Conservation (phyloP, 345 rosid species). For the Arabis alpina region DNA sequence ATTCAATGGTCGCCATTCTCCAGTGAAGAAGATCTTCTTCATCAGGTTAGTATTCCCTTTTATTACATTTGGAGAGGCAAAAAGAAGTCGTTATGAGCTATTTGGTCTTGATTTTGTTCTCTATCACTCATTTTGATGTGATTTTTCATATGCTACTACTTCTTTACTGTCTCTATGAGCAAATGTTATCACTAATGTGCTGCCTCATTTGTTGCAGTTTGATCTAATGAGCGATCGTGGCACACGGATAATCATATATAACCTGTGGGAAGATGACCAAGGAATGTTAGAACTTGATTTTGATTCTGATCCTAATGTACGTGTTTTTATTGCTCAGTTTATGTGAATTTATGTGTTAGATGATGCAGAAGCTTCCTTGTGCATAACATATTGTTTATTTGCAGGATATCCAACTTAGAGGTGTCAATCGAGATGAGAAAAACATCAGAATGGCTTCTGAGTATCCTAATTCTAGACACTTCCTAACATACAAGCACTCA, state of each 20-base stretch:
- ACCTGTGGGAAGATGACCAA: constrained; percentile 95
- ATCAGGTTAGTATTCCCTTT: constrained; percentile 58
- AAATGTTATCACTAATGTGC: constrained; percentile 10
- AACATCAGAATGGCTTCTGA: constrained; percentile 80
- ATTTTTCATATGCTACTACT: background rate
- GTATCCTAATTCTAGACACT: constrained; percentile 85
- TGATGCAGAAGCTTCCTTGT: background rate
- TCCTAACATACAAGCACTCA: constrained; percentile 83
- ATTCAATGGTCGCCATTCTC: constrained; percentile 86
- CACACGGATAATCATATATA: constrained; percentile 82
- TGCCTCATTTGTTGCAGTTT: constrained; percentile 56
- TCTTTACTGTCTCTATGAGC: background rate
- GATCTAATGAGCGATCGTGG: constrained; percentile 74
- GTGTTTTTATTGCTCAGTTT: constrained; percentile 32
- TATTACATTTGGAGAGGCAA: constrained; percentile 2
- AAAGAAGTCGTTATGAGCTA: constrained; percentile 3
- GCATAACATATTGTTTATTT: constrained; percentile 16
- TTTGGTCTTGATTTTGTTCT: constrained; percentile 3
- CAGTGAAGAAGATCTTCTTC: constrained; percentile 73
- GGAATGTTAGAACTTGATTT: constrained; percentile 88
- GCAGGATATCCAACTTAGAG: constrained; percentile 98
- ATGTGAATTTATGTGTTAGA: constrained; percentile 7
- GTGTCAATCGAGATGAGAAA: constrained; percentile 94
- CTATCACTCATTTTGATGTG: constrained; percentile 14
- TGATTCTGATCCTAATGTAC: constrained; percentile 69